Conservation (phyloP, 1,284 basidiomycete species). For the Lentinula novae-zelandiae region DNA sequence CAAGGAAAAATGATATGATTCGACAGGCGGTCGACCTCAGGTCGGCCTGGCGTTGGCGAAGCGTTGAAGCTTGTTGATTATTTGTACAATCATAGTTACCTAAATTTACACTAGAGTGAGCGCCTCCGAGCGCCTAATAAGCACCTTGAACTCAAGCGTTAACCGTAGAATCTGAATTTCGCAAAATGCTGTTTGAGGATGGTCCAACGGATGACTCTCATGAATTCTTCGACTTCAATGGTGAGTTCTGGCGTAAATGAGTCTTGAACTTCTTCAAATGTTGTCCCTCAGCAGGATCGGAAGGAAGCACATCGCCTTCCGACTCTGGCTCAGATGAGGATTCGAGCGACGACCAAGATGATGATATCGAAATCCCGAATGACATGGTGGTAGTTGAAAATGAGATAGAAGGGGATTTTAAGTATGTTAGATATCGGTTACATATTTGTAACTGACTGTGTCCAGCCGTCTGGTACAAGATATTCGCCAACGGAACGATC, state of each 20-base stretch:
- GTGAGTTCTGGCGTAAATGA: not conserved
- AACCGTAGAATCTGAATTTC: no score
- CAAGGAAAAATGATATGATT: no score
- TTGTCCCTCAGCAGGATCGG: not conserved
- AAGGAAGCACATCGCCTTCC: not conserved
- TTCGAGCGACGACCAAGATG: constrained; percentile 16
- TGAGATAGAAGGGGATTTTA: constrained; percentile 45
- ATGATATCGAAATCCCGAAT: constrained; percentile 14
- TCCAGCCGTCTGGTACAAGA: constrained; percentile 59
- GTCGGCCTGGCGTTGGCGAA: no score
- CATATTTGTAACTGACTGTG: not conserved
- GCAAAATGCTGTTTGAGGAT: not conserved
- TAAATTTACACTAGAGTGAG: no score
- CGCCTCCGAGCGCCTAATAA: no score
- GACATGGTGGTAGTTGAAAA: constrained; percentile 27
- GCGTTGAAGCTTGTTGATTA: no score
- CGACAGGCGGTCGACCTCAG: no score
- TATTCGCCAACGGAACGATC: constrained; percentile 51
- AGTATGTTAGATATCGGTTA: constrained; percentile 27
- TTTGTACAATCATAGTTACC: no score
- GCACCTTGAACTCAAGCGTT: no score
- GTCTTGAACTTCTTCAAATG: not conserved
- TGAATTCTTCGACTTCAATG: not conserved
- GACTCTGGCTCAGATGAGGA: not conserved
- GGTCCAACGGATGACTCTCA: not conserved